phyloP scores from a whole-genome alignment of 2,329 filamentous ascomycete species.

The Trichoderma semiorbis region DNA sequence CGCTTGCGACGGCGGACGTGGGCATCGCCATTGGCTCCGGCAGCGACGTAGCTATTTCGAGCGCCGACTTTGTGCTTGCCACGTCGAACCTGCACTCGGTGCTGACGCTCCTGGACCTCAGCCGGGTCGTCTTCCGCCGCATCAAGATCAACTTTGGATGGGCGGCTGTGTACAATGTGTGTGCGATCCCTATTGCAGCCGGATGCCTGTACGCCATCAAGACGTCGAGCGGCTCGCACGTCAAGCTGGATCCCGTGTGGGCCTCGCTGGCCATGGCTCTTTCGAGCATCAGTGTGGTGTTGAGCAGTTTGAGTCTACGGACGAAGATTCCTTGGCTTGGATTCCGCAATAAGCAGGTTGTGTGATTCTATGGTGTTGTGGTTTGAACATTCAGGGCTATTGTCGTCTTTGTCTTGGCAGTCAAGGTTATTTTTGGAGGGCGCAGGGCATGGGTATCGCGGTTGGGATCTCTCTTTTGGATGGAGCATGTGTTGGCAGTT shows the following conservation, averaged over 20 bases:
- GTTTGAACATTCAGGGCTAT: background rate
- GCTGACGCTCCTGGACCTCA: constrained; percentile 70
- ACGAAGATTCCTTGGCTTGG: constrained; percentile 42
- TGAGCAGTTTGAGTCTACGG: constrained; percentile 73
- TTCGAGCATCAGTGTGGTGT: constrained; percentile 84
- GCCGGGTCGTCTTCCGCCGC: constrained; percentile 67
- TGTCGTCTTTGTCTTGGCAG: background rate
- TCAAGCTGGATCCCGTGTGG: constrained; percentile 75
- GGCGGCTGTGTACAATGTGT: constrained; percentile 77
- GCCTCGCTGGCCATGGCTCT: constrained; percentile 88
- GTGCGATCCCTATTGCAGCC: constrained; percentile 76
- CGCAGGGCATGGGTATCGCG: background rate
- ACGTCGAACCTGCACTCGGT: constrained; percentile 67
- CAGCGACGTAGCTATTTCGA: constrained; percentile 78
- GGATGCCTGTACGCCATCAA: constrained; percentile 66
- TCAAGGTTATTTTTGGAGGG: background rate
- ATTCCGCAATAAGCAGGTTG: constrained; percentile 30
- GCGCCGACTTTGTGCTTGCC: constrained; percentile 78
- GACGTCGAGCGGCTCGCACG: constrained; percentile 47
- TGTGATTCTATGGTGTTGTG: background rate
- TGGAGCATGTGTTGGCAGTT: background rate
- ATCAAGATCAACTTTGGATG: constrained; percentile 84
- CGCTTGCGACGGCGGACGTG: constrained; percentile 74
- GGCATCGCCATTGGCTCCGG: constrained; percentile 82
- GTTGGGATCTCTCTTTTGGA: background rate